A percentile compares a stretch with the other conserved stretches of the same genome.
Conservation (phyloP, 495 filamentous ascomycete genomes). For the Apodospora peruviana region DNA sequence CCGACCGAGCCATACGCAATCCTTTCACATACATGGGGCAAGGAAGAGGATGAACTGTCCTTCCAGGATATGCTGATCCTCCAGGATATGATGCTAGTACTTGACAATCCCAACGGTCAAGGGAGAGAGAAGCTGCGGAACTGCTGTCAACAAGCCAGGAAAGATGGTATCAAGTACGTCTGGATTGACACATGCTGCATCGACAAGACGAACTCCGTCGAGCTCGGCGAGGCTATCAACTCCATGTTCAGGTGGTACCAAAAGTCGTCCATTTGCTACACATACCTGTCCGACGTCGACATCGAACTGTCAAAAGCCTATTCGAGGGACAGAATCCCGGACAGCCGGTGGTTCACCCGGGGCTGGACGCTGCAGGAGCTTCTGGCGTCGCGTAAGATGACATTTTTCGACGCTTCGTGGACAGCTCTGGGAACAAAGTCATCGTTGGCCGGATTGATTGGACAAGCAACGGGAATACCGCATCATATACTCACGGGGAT, state of each 20-base stretch:
- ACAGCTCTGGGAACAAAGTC: constrained; percentile 7
- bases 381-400: constrained; percentile 24
- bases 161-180: constrained; percentile 18
- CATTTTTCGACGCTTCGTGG: constrained; percentile 29
- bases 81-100: neutral
- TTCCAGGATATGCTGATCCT: constrained; percentile 13
- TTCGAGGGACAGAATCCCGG: neutral
- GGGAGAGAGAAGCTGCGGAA: constrained; percentile 13
- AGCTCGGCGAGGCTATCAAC: constrained; percentile 37
- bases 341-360: constrained; percentile 23
- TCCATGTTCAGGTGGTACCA: constrained; percentile 40
- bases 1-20: constrained; percentile 19
- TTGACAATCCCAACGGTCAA: no score
- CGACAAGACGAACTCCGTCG: constrained; percentile 31
- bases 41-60: constrained; percentile 23
- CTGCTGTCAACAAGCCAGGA: constrained; percentile 19
- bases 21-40: constrained; percentile 28
- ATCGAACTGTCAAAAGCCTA: neutral
- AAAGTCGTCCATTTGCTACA: constrained; percentile 23
- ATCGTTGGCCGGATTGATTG: neutral
- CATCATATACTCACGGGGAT: constrained; percentile 7
- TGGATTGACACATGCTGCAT: constrained; percentile 42
- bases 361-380: constrained; percentile 27
- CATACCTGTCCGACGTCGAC: constrained; percentile 19
- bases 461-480: constrained; percentile 5